Percentiles rank a stretch among this genome's conserved stretches.
phyloP scores from a whole-genome alignment of 768 basidiomycete genomes.

The Boletus coccyginus region DNA sequence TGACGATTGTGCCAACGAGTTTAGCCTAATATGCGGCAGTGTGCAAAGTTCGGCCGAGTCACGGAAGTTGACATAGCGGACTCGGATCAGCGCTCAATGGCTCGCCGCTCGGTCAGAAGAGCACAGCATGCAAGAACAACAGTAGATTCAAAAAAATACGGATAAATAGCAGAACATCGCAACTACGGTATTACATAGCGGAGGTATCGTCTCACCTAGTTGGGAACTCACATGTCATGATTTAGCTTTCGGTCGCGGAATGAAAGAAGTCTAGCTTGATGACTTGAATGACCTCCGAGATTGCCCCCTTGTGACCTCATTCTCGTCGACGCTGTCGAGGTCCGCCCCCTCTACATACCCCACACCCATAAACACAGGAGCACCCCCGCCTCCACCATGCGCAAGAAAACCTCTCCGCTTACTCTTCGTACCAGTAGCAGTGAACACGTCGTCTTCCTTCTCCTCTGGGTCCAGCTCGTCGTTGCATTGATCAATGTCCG shows the following conservation, averaged over 20 bases:
- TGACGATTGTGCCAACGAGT: neutral
- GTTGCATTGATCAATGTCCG: slow-evolving; percentile 32
- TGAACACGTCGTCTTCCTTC: slow-evolving; percentile 43
- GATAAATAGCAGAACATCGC: slow-evolving; percentile 24
- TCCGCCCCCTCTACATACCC: slow-evolving; percentile 62
- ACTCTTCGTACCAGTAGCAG: slow-evolving; percentile 54
- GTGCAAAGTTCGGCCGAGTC: neutral
- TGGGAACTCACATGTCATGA: slow-evolving; percentile 5
- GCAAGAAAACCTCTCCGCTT: slow-evolving; percentile 63
- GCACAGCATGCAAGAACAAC: neutral
- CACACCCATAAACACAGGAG: slow-evolving; percentile 66
- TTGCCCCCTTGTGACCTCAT: neutral
- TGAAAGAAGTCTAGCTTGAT: slow-evolving; percentile 16
- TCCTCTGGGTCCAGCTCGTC: slow-evolving; percentile 39
- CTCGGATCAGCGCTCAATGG: too few species aligned
- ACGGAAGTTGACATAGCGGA: neutral
- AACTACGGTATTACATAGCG: neutral
- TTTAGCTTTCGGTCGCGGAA: slow-evolving; percentile 24
- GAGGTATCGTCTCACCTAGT: slow-evolving; percentile 8
- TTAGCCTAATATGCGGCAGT: too few species aligned
- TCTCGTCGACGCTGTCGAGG: slow-evolving; percentile 23
- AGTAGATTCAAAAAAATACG: slow-evolving; percentile 20
- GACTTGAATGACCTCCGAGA: slow-evolving; percentile 8
- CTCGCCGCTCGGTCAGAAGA: too few species aligned
- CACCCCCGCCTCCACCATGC: slow-evolving; percentile 71